Percentiles rank a stretch among this genome's conserved stretches.
phyloP scores from a whole-genome alignment of 129 eudicot genomes.

The Flaveria linearis region DNA sequence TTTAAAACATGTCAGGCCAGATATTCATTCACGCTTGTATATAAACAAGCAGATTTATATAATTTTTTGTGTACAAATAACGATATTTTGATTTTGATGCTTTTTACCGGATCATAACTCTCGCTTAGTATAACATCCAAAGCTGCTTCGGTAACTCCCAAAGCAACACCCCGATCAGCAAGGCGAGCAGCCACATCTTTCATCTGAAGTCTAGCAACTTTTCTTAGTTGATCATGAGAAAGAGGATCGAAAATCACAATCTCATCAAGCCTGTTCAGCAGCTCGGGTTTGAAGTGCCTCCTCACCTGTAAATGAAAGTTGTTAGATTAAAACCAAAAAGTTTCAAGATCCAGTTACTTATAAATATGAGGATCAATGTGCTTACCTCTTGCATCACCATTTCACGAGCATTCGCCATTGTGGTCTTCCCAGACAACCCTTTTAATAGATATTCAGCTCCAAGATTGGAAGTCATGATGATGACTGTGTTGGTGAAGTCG shows the following conservation, averaged over 20 bases:
- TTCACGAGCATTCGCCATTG: constrained; percentile 70
- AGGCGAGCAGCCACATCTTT: constrained; percentile 85
- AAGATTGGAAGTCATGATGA: constrained; percentile 92
- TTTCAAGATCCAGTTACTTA: not conserved
- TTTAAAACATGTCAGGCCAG: not conserved
- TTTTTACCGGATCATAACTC: constrained; percentile 95
- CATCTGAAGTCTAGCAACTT: constrained; percentile 76
- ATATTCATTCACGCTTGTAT: not conserved
- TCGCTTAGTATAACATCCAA: constrained; percentile 69
- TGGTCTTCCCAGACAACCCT: constrained; percentile 71
- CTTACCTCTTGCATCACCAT: constrained; percentile 82
- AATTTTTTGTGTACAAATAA: not conserved
- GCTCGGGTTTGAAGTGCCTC: constrained; percentile 85
- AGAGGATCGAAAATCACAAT: constrained; percentile 94
- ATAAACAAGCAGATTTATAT: not conserved
- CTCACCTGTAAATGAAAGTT: constrained; percentile 53
- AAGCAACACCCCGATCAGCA: constrained; percentile 89
- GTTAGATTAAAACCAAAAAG: not conserved
- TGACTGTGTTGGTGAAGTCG: constrained; percentile 86
- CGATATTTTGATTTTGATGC: constrained; percentile 19
- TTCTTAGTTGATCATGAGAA: constrained; percentile 77
- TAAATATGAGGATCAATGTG: not conserved
- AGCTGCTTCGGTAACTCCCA: constrained; percentile 88
- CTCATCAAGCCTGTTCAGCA: constrained; percentile 84
- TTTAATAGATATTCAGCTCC: constrained; percentile 82